A percentile compares a stretch with the other conserved stretches of the same genome.
Conservation (phyloP, 768 basidiomycete genomes). For the Harrya chromipes region DNA sequence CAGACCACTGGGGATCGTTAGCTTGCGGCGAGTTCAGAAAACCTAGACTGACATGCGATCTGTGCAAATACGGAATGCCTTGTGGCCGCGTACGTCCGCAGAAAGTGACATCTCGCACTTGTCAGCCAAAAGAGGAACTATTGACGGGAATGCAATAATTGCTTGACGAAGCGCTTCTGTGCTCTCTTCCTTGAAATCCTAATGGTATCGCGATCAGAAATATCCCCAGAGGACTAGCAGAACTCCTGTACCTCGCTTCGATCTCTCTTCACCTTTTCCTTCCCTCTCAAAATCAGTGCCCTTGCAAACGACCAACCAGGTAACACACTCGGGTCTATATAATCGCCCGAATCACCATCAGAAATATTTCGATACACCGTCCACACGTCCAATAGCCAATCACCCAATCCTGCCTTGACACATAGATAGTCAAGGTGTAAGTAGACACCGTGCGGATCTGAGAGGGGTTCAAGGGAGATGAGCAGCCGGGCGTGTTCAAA, state of each 20-base stretch:
- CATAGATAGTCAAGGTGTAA: constrained; percentile 85
- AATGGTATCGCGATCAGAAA: neutral
- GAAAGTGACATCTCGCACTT: constrained; percentile 74
- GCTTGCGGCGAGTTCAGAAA: too few relatives aligned
- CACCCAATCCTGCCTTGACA: constrained; percentile 71
- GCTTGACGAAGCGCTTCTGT: constrained; percentile 72
- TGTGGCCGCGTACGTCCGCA: constrained; percentile 52
- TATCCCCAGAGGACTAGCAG: neutral
- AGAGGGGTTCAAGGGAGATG: too few relatives aligned
- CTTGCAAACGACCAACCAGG: constrained; percentile 78
- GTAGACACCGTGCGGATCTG: too few relatives aligned
- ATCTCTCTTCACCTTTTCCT: constrained; percentile 43
- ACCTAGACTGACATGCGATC: too few relatives aligned
- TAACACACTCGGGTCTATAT: constrained; percentile 54
- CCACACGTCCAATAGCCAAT: constrained; percentile 78
- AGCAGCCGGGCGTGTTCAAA: constrained; percentile 91
- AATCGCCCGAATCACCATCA: constrained; percentile 18
- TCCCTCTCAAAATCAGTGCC: constrained; percentile 61
- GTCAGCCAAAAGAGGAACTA: constrained; percentile 81
- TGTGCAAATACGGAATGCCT: too few relatives aligned
- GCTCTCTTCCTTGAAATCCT: constrained; percentile 54
- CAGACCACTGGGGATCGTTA: too few relatives aligned
- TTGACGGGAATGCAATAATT: constrained; percentile 71
- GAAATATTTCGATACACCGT: constrained; percentile 14
- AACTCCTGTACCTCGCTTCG: constrained; percentile 36